These are phyloP conservation scores for Entomophthora muscae DNA, from an alignment of 371 early-diverging fungal genomes.

Conservation along the genomic window DNA sequence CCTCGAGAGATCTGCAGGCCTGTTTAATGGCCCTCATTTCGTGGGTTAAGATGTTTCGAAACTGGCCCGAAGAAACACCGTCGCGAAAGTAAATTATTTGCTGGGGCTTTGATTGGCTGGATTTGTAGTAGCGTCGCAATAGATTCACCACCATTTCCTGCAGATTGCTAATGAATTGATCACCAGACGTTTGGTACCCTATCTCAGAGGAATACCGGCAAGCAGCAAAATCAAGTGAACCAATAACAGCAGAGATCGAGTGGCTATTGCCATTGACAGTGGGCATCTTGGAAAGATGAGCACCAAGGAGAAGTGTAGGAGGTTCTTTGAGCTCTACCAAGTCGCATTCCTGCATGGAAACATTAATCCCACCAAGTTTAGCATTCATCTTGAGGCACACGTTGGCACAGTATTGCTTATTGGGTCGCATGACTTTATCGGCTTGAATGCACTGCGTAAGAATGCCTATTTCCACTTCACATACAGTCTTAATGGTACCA, in stretches of 20 bases:
- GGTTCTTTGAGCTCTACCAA: conserved; percentile 38
- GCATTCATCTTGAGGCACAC: conserved; percentile 75
- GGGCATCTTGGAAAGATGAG: conserved; percentile 83
- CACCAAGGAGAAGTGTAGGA: conserved; percentile 84
- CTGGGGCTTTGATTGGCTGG: conserved; percentile 48
- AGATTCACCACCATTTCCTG: conserved; percentile 64
- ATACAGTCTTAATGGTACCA: conserved; percentile 83
- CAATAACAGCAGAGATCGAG: conserved; percentile 78
- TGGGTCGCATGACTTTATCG: conserved; percentile 42
- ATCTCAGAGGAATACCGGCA: conserved; percentile 70
- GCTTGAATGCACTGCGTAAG: conserved; percentile 83
- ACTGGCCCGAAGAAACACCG: conserved; percentile 84
- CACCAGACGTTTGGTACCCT: conserved; percentile 60
- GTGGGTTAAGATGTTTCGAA: conserved; percentile 49
- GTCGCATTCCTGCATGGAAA: conserved; percentile 21
- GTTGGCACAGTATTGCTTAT: conserved; percentile 56
- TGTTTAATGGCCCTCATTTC: conserved; percentile 66
- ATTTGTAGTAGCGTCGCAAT: conserved; percentile 57
- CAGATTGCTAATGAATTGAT: conserved; percentile 71
- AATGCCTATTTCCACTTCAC: conserved; percentile 78
- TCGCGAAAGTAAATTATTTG: conserved; percentile 90
- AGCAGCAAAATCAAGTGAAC: conserved; percentile 68
- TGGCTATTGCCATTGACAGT: conserved; percentile 51
- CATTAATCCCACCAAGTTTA: conserved; percentile 73
- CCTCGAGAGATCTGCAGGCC: conserved; percentile 51